A percentile compares a stretch with the other conserved stretches of the same genome.
Evolutionary conservation across 306 rosid genomes (phyloP).

Genomic region (Acacia melanoxylon): DNA sequence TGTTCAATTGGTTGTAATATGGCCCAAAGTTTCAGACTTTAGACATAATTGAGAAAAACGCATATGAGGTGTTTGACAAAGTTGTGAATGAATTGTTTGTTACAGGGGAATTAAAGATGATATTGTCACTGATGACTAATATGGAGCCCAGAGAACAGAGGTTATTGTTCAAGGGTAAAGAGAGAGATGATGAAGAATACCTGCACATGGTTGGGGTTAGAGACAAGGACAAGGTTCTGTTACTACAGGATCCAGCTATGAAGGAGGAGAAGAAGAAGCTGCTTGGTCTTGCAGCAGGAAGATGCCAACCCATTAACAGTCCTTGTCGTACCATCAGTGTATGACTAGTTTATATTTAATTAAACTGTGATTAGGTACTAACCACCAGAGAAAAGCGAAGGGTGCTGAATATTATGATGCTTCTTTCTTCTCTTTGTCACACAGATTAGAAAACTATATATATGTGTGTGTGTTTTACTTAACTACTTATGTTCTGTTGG

Average conservation of each 20-base stretch:
- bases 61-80: slow-evolving; percentile 9
- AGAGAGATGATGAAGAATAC: slow-evolving; percentile 78
- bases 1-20: neutral
- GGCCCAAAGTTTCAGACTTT: neutral
- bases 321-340: slow-evolving; percentile 56
- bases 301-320: slow-evolving; percentile 37
- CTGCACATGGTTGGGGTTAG: slow-evolving; percentile 95
- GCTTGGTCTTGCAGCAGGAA: slow-evolving; percentile 43
- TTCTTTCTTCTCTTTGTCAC: slow-evolving; percentile 34
- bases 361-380: slow-evolving; percentile 36
- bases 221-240: slow-evolving; percentile 85
- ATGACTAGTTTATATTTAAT: slow-evolving; percentile 35
- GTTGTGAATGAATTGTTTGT: slow-evolving; percentile 2
- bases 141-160: slow-evolving; percentile 88
- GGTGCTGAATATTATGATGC: slow-evolving; percentile 22
- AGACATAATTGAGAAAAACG: neutral
- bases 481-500: slow-evolving; percentile 27
- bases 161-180: slow-evolving; percentile 82
- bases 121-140: slow-evolving; percentile 62
- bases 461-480: neutral
- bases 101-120: slow-evolving; percentile 80
- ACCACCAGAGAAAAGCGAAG: slow-evolving; percentile 31
- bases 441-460: slow-evolving; percentile 32
- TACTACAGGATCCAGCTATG: slow-evolving; percentile 86
- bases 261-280: slow-evolving; percentile 87